Evolutionary conservation across 345 rosid genomes (phyloP).

Genomic region (thale cress (Arabidopsis thaliana)): TAIR10.1 NC_003071.7:13565501-13566000

Average conservation of each 20-base stretch:
- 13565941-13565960: conserved; percentile 83
- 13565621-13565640: conserved; percentile 58
- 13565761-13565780: conserved; percentile 62
- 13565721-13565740: conserved; percentile 72
- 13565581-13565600: conserved; percentile 82
- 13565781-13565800: conserved; percentile 51
- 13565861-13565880: background rate
- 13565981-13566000: conserved; percentile 93
- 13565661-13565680: conserved; percentile 10
- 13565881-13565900: conserved; percentile 71
- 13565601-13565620: conserved; percentile 67
- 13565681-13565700: background rate
- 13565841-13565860: conserved; percentile 20
- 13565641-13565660: conserved; percentile 29
- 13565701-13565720: conserved; percentile 22
- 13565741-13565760: conserved; percentile 61
- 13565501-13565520: conserved; percentile 58
- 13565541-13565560: conserved; percentile 59
- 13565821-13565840: conserved; percentile 15
- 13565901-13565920: conserved; percentile 74
- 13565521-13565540: conserved; percentile 60
- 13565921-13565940: conserved; percentile 77
- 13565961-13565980: conserved; percentile 85
- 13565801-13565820: conserved; percentile 22
- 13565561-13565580: conserved; percentile 71